Percentiles rank a stretch among this genome's conserved stretches.
Evolutionary conservation across 202 grass and related monocot species (phyloP).

Genomic region (Thinopyrum obtusiflorum): DNA sequence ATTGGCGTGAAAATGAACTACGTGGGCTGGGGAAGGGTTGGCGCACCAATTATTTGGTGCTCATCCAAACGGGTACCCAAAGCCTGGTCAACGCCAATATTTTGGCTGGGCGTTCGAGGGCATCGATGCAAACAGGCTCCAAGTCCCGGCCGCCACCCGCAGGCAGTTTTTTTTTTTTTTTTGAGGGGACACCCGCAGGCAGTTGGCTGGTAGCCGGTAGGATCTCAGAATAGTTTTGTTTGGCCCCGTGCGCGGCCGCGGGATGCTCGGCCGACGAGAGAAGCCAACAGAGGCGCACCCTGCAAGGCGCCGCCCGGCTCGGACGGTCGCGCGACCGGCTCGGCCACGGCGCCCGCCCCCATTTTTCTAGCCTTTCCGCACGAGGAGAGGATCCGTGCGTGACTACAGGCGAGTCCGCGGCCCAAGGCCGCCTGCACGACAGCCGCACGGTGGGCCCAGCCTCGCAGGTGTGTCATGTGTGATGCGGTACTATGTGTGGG

Average conservation of each 20-base stretch:
- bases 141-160: background rate
- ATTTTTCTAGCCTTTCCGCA: background rate
- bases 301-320: background rate
- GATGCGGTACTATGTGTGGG: too few relatives aligned
- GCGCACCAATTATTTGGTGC: too few relatives aligned
- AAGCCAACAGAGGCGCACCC: background rate
- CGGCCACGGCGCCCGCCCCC: background rate
- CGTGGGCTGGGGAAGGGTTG: too few relatives aligned
- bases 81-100: too few relatives aligned
- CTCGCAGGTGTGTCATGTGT: too few relatives aligned
- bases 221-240: background rate
- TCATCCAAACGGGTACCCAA: too few relatives aligned
- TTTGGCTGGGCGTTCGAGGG: too few relatives aligned
- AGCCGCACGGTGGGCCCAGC: background rate
- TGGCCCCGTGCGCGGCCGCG: background rate
- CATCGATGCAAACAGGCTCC: too few relatives aligned
- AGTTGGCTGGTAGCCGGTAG: background rate
- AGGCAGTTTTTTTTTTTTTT: too few relatives aligned
- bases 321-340: background rate
- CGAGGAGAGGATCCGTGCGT: background rate
- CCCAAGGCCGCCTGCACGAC: background rate
- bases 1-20: too few relatives aligned
- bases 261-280: background rate
- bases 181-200: background rate
- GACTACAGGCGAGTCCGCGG: background rate